Evolutionary conservation across 805 yeast species (phyloP), one percentile per base, ranked within the genome.

Genomic region (Ogataea pilisensis): DNA sequence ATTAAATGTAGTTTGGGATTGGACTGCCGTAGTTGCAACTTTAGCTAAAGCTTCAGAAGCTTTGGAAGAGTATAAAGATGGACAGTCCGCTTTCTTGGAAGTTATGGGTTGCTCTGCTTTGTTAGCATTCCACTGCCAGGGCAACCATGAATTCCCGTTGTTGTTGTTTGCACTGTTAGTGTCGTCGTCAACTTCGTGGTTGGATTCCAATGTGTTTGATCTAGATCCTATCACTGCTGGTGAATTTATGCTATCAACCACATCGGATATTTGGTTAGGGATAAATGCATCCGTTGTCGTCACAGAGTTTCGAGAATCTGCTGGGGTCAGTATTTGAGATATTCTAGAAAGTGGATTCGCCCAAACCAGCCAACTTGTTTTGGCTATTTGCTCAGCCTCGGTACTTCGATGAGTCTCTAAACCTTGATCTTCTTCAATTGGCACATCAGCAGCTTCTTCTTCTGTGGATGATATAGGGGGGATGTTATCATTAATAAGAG

Each of bases 21-120:
- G 46, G 8, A 65, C 46, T 9, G 54, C 52, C 16, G 49, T 54
- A 8, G 35, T 35, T 1, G 61, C 54, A 25, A 53, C 58, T 24
- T 47, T 47, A 3, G 58, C 54, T 2, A 52, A 41, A 8, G 52
- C 48, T 25, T 55, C 56, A 8, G 52, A 39, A 16, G 45, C 48
- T 24, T 32, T 45, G 1, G 50, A 38, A 2, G 56, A 51, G 14
- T 43, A 45, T 22, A 50, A 22, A 13, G 57, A 49, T 4, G 41
- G 35, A 20, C 37, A 17, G 3, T 43, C 49, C 1, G 38, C 13
- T 4, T 26, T 25, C n/a, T 35, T 26, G 2, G 9, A 11, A 12
- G 38, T 9, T 7, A 32, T 17, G 7, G 31, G 8, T 2, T 18
- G 18, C 17, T 13, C 30, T 5, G 37, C 7, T 8, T 17, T 34